These are phyloP conservation scores for Lactarius akahatsu DNA, from an alignment of 768 basidiomycete genomes.

Conservation along the genomic window DNA sequence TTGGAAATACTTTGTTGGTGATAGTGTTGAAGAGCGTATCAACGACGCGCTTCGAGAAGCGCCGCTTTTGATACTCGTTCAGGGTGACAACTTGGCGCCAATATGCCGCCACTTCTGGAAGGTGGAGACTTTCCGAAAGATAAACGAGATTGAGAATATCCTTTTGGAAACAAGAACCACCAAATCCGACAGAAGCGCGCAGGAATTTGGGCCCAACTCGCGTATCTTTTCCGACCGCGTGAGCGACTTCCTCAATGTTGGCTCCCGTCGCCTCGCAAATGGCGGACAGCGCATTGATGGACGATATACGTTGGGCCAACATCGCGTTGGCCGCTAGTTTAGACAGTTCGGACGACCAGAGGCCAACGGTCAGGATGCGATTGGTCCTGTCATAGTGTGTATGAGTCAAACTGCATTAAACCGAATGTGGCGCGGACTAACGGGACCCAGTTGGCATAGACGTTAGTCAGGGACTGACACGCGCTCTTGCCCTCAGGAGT, in stretches of 20 bases:
- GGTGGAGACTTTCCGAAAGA: slow-evolving; percentile 88
- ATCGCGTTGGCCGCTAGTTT: slow-evolving; percentile 99
- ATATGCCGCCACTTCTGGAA: slow-evolving; percentile 96
- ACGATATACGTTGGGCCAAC: slow-evolving; percentile 99
- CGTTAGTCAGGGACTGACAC: slow-evolving; percentile 67
- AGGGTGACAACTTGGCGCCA: slow-evolving; percentile 97
- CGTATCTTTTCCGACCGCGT: slow-evolving; percentile 90
- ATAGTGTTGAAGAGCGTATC: slow-evolving; percentile 99
- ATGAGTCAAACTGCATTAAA: not conserved
- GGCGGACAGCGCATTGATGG: slow-evolving; percentile 95
- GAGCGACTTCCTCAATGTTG: slow-evolving; percentile 95
- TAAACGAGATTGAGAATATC: slow-evolving; percentile 99
- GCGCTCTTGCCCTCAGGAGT: slow-evolving; percentile 83
- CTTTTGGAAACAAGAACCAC: slow-evolving; percentile 99
- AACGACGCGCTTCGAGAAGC: slow-evolving; percentile 95
- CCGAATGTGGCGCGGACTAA: slow-evolving; percentile 41
- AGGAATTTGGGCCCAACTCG: slow-evolving; percentile 96
- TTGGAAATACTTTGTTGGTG: slow-evolving; percentile 75
- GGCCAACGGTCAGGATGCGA: slow-evolving; percentile 87
- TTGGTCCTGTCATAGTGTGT: slow-evolving; percentile 49
- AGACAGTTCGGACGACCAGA: slow-evolving; percentile 98
- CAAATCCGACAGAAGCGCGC: slow-evolving; percentile 93
- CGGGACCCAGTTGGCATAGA: slow-evolving; percentile 98
- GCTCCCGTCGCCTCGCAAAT: slow-evolving; percentile 99
- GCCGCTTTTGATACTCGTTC: slow-evolving; percentile 97